Evolutionary conservation across 75 land plant species (phyloP).

Genomic region (Cupressus sempervirens): DNA sequence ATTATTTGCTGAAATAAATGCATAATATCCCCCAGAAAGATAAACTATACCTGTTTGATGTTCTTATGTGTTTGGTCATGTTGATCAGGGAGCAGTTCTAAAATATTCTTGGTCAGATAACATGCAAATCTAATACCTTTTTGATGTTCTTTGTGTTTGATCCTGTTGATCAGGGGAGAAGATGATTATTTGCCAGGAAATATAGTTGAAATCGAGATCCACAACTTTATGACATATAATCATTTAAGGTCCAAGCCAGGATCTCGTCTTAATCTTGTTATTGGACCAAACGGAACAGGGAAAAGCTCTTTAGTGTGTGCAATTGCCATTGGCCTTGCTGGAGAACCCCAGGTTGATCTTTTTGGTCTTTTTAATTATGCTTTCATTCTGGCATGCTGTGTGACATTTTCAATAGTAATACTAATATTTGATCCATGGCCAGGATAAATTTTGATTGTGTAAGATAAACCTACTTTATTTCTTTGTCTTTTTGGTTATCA

Average conservation of each 20-base stretch:
- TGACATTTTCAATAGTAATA: neutral
- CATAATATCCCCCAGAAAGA: neutral
- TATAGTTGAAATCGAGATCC: conserved; percentile 82
- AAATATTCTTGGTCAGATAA: neutral
- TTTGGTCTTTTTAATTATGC: neutral
- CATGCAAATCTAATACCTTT: neutral
- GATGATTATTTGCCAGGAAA: conserved; percentile 86
- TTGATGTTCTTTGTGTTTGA: neutral
- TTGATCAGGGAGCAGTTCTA: conserved; percentile 24
- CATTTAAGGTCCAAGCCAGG: conserved; percentile 74
- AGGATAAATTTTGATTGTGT: neutral
- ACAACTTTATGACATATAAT: conserved; percentile 89
- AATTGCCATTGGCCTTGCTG: conserved; percentile 91
- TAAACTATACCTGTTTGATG: neutral
- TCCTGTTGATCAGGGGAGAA: conserved; percentile 37
- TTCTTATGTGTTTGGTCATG: neutral
- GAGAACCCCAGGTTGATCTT: conserved; percentile 81
- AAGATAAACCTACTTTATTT: neutral
- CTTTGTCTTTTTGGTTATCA: neutral
- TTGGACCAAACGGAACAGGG: conserved; percentile 97
- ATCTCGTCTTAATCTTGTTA: conserved; percentile 88
- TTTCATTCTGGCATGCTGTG: too few relatives aligned
- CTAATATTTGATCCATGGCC: neutral
- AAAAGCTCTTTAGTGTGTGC: conserved; percentile 98
- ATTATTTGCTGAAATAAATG: too few relatives aligned